phyloP scores from a whole-genome alignment of 2,329 filamentous ascomycete species.

The Trichoderma polysporum region DNA sequence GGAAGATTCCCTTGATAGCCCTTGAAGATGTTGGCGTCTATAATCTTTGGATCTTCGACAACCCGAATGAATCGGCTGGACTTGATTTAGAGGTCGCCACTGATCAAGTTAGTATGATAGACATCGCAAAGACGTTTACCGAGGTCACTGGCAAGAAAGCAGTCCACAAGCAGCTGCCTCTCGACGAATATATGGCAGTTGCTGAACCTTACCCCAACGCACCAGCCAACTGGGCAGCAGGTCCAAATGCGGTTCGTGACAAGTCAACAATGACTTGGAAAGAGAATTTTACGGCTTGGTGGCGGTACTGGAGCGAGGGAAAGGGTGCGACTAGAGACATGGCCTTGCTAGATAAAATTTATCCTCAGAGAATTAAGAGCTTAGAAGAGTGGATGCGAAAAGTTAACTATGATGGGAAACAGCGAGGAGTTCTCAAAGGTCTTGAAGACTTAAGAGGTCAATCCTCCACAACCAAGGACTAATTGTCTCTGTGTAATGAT shows the following conservation, averaged over 20 bases:
- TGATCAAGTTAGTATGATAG: neutral
- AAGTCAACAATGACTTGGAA: neutral
- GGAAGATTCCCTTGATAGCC: neutral
- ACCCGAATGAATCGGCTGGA: neutral
- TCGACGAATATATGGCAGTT: neutral
- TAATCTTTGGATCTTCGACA: neutral
- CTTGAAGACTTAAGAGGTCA: neutral
- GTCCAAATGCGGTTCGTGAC: neutral
- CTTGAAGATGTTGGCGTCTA: neutral
- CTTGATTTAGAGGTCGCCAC: neutral
- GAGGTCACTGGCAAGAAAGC: neutral
- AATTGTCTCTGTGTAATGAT: no score
- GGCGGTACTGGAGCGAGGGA: neutral
- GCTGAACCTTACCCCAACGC: neutral
- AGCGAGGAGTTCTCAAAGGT: neutral
- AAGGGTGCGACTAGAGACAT: neutral
- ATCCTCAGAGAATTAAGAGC: neutral
- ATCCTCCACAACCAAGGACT: neutral
- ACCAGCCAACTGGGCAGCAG: neutral
- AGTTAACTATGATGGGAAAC: neutral
- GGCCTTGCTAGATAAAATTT: neutral
- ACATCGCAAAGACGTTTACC: neutral
- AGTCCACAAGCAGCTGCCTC: neutral
- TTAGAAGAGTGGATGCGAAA: neutral
- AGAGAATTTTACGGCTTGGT: neutral